Base-by-base conservation (phyloP, 352 stramenopile genomes). In the Phytophthora cactorum region DNA sequence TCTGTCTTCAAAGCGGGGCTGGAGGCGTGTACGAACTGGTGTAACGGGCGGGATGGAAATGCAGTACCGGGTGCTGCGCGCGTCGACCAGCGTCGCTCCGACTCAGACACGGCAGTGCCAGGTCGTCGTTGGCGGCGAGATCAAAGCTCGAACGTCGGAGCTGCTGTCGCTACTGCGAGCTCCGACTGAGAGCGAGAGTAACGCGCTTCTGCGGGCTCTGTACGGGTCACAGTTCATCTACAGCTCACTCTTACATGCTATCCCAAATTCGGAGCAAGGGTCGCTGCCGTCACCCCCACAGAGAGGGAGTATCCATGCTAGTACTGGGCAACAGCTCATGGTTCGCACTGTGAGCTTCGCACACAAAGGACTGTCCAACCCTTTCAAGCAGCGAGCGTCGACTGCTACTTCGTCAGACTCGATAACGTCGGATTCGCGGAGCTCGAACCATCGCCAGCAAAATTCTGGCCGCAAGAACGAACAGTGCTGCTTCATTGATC, bases 141-240 rank as follows among this genome's bases (percentile, higher is more conserved):
- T 79, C 29, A 54, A 54, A 39, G 64, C 63, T 5, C 47, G n/a
- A 3, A 17, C 55, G 2, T 53, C 56, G 2, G 66, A 79, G 28
- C 52, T 82, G 10, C 27, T 68, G 38, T 46, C 68, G 9, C 52
- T 82, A 25, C 27, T 82, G 52, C 63, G 68, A 12, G 51, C 63
- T 22, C 53, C 71, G 0, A 74, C 52, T 1, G 74, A 82, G 46
- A 79, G 64, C n/a, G 74, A 79, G 46, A 75, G 70, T 53, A 82
- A 82, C 38, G 56, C 63, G 6, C 36, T 77, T 2, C 44, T 79
- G n/a, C 64, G 63, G 6, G 74, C 67, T 4, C 27, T 72, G 1
- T 77, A 68, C 36, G 59, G 64, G n/a, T 68, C 68, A 32, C 52
- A 69, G 1, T 74, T 75, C 47, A 82, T 82, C 67, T 82, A 79